These are phyloP conservation scores for Euphorbia celastroides DNA, from an alignment of 441 rosid genomes.

Conservation along the genomic window DNA sequence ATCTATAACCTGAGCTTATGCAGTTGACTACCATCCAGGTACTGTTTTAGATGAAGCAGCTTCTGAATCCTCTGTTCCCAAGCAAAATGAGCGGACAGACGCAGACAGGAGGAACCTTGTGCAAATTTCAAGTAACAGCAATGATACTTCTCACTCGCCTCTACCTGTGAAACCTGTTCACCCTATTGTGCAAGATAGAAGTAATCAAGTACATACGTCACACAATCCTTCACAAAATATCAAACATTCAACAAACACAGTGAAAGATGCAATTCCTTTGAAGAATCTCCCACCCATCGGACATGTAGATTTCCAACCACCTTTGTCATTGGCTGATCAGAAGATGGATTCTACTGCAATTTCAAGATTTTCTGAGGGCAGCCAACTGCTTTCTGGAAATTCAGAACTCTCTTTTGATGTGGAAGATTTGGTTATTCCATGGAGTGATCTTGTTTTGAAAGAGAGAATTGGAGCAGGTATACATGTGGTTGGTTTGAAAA, in stretches of 20 bases:
- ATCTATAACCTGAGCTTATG: too few species aligned
- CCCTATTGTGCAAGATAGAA: conserved; percentile 37
- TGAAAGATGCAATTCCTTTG: conserved; percentile 37
- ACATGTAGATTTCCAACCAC: conserved; percentile 29
- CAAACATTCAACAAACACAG: conserved; percentile 29
- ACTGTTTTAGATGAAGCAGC: conserved; percentile 39
- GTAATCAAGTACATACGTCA: conserved; percentile 25
- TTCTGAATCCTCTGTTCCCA: conserved; percentile 46
- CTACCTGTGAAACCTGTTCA: conserved; percentile 30
- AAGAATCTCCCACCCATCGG: conserved; percentile 37
- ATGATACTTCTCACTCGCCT: conserved; percentile 37
- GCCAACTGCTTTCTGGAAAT: conserved; percentile 37
- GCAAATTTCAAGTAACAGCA: conserved; percentile 34
- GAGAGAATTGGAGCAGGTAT: conserved; percentile 99
- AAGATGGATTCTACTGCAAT: conserved; percentile 28
- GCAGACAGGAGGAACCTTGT: conserved; percentile 37
- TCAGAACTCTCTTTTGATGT: conserved; percentile 58
- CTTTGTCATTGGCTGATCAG: conserved; percentile 28
- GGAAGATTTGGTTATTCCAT: conserved; percentile 85
- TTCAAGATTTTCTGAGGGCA: conserved; percentile 33
- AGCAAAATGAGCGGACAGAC: conserved; percentile 40
- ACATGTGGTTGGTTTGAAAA: too few species aligned
- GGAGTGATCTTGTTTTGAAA: conserved; percentile 84
- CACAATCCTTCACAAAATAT: conserved; percentile 41
- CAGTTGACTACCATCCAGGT: conserved; percentile 28